These are phyloP conservation scores for Ceriops tagal DNA, from an alignment of 345 rosid genomes.

Conservation along the genomic window DNA sequence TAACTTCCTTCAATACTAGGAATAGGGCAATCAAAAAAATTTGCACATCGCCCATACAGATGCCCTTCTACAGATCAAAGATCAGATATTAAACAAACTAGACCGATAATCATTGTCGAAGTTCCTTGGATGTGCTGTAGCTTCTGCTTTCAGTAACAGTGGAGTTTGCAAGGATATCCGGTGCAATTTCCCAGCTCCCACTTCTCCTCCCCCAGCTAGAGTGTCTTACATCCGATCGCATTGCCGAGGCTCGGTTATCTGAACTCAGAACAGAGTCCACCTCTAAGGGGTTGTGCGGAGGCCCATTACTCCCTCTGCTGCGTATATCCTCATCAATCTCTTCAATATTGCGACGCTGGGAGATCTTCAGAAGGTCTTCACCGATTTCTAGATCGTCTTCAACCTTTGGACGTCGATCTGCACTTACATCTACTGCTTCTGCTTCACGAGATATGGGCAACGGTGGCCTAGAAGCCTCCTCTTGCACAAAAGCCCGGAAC, in stretches of 20 bases:
- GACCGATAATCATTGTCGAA: conserved; percentile 21
- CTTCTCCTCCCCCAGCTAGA: conserved; percentile 82
- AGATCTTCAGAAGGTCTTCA: conserved; percentile 81
- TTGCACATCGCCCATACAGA: conserved; percentile 6
- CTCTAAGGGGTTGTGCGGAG: conserved; percentile 44
- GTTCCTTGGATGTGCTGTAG: conserved; percentile 44
- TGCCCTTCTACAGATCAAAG: conserved; percentile 9
- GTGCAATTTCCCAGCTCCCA: conserved; percentile 73
- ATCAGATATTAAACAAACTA: conserved; percentile 11
- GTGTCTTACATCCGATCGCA: conserved; percentile 63
- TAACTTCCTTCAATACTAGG: conserved; percentile 16
- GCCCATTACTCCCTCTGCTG: conserved; percentile 69
- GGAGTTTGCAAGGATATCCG: conserved; percentile 49
- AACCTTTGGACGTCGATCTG: conserved; percentile 72
- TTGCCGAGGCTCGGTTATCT: conserved; percentile 60
- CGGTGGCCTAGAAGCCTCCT: conserved; percentile 47
- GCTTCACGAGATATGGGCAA: conserved; percentile 46
- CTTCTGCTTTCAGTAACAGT: conserved; percentile 49
- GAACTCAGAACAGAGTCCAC: conserved; percentile 48
- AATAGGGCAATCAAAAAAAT: conserved; percentile 17
- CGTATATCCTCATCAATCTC: conserved; percentile 56
- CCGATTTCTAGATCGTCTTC: conserved; percentile 89
- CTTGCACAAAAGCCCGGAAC: conserved; percentile 63
- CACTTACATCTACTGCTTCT: conserved; percentile 48
- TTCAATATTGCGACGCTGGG: conserved; percentile 74